Evolutionary conservation across 371 early-diverging fungal genomes (phyloP).

Genomic region (Coemansia sp.): DNA sequence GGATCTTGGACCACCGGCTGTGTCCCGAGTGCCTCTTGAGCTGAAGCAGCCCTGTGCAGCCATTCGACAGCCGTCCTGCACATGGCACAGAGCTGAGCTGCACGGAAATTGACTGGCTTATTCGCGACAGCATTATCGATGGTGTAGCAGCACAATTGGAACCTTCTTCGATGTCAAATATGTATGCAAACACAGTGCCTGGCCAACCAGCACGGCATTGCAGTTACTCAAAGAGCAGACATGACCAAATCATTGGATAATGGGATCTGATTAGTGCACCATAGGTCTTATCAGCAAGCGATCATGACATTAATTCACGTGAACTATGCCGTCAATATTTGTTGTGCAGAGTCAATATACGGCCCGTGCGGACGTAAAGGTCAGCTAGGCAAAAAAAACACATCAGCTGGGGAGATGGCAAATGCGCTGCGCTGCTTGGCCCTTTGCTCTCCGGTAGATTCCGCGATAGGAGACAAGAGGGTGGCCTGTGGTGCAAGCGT

Average conservation of each 20-base stretch:
- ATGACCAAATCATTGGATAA: background rate
- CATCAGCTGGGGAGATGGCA: background rate
- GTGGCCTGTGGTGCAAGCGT: background rate
- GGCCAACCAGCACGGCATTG: background rate
- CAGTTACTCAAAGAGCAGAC: background rate
- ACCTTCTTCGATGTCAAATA: background rate
- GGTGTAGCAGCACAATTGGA: background rate
- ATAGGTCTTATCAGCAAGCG: background rate
- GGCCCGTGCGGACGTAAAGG: background rate
- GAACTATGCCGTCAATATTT: background rate
- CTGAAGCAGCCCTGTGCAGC: background rate
- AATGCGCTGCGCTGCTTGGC: background rate
- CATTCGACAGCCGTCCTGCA: background rate
- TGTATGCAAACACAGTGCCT: background rate
- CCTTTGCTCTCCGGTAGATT: slow-evolving; percentile 3
- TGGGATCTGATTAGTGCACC: background rate
- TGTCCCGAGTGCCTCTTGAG: background rate
- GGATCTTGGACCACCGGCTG: background rate
- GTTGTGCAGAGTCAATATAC: background rate
- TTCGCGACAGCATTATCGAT: background rate
- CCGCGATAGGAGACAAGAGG: background rate
- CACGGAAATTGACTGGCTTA: background rate
- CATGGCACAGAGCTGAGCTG: background rate
- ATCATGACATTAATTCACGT: background rate
- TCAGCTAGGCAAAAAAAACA: background rate